Percentiles rank a stretch among this genome's conserved stretches.
Conservation (phyloP, 2,329 filamentous ascomycete genomes). For the Xylaria sp. region DNA sequence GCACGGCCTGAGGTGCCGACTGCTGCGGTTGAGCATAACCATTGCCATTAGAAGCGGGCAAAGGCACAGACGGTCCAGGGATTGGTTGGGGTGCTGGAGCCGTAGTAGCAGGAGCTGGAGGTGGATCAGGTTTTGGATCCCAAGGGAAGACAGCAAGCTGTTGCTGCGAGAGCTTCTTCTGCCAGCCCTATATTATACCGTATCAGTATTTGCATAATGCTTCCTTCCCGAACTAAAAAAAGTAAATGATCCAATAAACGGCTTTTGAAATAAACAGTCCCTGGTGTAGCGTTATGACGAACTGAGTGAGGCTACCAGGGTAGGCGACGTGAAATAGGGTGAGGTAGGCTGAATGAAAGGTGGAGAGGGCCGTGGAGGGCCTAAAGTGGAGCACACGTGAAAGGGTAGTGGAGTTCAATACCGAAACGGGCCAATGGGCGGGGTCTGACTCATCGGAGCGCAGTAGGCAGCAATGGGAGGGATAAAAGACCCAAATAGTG, state of each 20-base stretch:
- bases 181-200: conserved; percentile 80
- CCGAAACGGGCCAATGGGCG: conserved; percentile 36
- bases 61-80: conserved; percentile 38
- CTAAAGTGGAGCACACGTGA: conserved; percentile 44
- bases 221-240: not conserved
- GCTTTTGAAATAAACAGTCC: not conserved
- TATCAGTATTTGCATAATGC: conserved; percentile 30
- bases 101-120: conserved; percentile 54
- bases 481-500: conserved; percentile 68
- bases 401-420: conserved; percentile 5
- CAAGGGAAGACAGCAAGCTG: conserved; percentile 91
- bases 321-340: conserved; percentile 27
- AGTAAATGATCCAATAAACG: not conserved
- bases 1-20: conserved; percentile 38
- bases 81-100: conserved; percentile 43
- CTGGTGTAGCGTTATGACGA: conserved; percentile 2
- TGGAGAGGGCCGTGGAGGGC: too few species aligned
- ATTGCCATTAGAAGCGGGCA: conserved; percentile 44
- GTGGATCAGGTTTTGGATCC: conserved; percentile 83
- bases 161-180: conserved; percentile 85
- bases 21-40: conserved; percentile 46
- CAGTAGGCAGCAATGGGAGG: conserved; percentile 46
- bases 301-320: conserved; percentile 18
- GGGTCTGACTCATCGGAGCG: conserved; percentile 40
- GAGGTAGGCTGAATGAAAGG: conserved; percentile 1